Evolutionary conservation across 176 grass and related monocot species (phyloP), one percentile per base, ranked within the genome.

Genomic region (Luzula sylvatica): DNA sequence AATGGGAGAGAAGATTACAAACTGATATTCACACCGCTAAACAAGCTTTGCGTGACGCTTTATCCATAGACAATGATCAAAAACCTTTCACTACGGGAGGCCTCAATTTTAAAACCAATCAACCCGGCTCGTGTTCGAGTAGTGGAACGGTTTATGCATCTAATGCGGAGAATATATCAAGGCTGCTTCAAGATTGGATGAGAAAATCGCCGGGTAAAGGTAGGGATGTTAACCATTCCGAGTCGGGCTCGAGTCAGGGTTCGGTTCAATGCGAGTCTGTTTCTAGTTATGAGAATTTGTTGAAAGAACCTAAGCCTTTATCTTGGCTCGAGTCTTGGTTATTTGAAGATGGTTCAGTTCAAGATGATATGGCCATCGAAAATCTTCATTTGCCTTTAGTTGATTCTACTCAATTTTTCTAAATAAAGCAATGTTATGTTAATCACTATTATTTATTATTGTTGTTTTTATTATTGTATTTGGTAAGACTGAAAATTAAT

Each of bases 1-100:
- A 84, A 68, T 95, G 88, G 83, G 88, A 88, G 76, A 56, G 73
- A 56, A 43, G 79, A 4, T 56, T 95, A 12, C 88, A 95, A 65
- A 95, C 80, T 3, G 76, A 95, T 73, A 81, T 88, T 66, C 55
- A 78, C 83, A 68, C 71, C 48, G 88, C 83, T 0, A 82, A 82
- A 46, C 79, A 75, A 43, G 83, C 79, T 27, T 68, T 95, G 0
- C 58, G 66, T 3, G 76, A 95, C 42, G 88, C 88, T 0, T 59
- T 88, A 20, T 65, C 56, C 11, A 66, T 77, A 9, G 71, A 70
- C 11, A 47, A 62, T 17, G 42, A 13, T 3, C 3, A 43, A 3
- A 8, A 9, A 2, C 15, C 55, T 25, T 3, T 6, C 25, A 6
- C 46, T 2, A 59, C 21, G 44, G 42, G 35, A 49, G 21, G 42